These are phyloP conservation scores for Coriaria nepalensis DNA, from an alignment of 306 rosid species.

Conservation along the genomic window DNA sequence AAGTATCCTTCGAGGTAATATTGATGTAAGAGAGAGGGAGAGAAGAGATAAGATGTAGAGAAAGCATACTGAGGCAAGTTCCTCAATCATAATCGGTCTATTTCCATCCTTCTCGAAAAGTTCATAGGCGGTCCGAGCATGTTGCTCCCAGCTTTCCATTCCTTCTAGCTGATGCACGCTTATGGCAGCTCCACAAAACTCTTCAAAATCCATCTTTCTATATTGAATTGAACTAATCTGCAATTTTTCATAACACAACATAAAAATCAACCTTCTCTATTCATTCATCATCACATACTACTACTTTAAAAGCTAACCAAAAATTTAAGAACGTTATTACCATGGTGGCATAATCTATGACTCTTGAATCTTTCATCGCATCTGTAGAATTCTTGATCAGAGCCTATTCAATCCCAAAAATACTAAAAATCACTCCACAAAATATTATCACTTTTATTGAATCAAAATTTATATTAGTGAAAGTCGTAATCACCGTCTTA, in stretches of 20 bases:
- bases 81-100: constrained; percentile 81
- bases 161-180: constrained; percentile 89
- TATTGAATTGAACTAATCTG: constrained; percentile 85
- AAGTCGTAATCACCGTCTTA: constrained; percentile 43
- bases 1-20: constrained; percentile 5
- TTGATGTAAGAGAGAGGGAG: not conserved
- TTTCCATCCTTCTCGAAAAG: constrained; percentile 86
- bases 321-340: constrained; percentile 24
- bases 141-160: constrained; percentile 83
- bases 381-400: constrained; percentile 53
- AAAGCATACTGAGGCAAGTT: constrained; percentile 66
- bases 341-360: constrained; percentile 52
- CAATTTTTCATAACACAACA: constrained; percentile 3
- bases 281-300: constrained; percentile 1
- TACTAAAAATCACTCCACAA: constrained; percentile 12
- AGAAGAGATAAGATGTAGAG: not conserved
- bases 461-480: not conserved
- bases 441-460: constrained; percentile 3
- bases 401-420: constrained; percentile 37
- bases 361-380: constrained; percentile 68
- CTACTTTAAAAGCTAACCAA: not conserved
- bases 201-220: constrained; percentile 83
- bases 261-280: constrained; percentile 1
- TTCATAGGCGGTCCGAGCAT: constrained; percentile 80
- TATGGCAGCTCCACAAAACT: constrained; percentile 79